Evolutionary conservation across 2,329 filamentous ascomycete species (phyloP).

Genomic region (Colletotrichum spaethianum): DNA sequence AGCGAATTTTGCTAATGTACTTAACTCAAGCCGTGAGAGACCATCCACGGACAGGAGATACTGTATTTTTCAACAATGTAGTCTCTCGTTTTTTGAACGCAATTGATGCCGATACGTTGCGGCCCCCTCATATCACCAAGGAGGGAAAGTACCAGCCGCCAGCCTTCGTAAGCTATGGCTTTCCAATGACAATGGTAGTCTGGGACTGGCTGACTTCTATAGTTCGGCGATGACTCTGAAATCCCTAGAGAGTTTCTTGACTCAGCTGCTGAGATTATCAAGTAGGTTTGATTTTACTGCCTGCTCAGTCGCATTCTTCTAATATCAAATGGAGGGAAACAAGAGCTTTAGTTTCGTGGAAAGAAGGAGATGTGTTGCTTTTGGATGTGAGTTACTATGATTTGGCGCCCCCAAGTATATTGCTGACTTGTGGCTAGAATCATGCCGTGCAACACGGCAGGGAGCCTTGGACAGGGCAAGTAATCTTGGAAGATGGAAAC

Average conservation of each 20-base stretch:
- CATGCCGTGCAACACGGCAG: constrained; percentile 46
- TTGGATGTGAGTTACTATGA: constrained; percentile 42
- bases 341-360: constrained; percentile 42
- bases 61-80: constrained; percentile 47
- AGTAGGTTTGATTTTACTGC: neutral
- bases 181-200: neutral
- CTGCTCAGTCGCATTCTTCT: neutral
- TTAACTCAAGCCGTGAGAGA: constrained; percentile 38
- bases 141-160: constrained; percentile 43
- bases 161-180: constrained; percentile 42
- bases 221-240: constrained; percentile 45
- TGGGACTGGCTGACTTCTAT: neutral
- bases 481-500: neutral
- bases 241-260: constrained; percentile 46
- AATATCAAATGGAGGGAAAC: constrained; percentile 15
- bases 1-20: neutral
- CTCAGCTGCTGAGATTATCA: constrained; percentile 45
- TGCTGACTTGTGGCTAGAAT: constrained; percentile 39
- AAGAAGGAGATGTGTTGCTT: constrained; percentile 44
- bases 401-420: too few species aligned
- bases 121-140: constrained; percentile 42
- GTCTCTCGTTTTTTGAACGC: constrained; percentile 46
- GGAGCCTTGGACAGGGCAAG: constrained; percentile 45
- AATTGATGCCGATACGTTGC: constrained; percentile 37
- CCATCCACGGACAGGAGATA: constrained; percentile 43